Evolutionary conservation across 1,139 yeast genomes (phyloP).

Genomic region (Blastobotrys illinoisensis): DNA sequence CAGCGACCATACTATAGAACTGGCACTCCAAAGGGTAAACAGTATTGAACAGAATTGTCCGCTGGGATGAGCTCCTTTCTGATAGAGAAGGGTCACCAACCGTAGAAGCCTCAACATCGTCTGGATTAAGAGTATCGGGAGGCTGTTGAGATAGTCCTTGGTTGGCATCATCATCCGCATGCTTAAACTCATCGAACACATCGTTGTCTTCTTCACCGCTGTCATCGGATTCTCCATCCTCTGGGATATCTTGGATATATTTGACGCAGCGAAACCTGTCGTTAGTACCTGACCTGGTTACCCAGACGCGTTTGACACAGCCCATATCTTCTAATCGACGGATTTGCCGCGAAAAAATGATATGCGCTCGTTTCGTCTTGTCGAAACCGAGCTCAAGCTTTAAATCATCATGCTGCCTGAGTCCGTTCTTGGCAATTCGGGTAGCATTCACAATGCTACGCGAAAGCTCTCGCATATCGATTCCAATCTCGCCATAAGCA

Average conservation of each 20-base stretch:
- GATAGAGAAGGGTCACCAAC: neutral
- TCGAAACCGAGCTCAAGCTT: slow-evolving; percentile 56
- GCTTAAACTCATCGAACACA: slow-evolving; percentile 24
- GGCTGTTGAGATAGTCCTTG: slow-evolving; percentile 23
- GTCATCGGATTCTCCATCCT: slow-evolving; percentile 35
- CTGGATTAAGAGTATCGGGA: neutral
- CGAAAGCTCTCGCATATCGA: slow-evolving; percentile 38
- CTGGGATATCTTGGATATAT: slow-evolving; percentile 46
- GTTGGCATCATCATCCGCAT: slow-evolving; percentile 25
- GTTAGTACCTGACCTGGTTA: slow-evolving; percentile 46
- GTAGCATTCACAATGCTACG: slow-evolving; percentile 48
- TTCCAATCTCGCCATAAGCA: slow-evolving; percentile 19
- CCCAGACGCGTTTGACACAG: slow-evolving; percentile 52
- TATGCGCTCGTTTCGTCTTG: slow-evolving; percentile 39
- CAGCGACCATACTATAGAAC: slow-evolving; percentile 44
- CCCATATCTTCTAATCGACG: slow-evolving; percentile 48
- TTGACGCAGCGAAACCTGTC: slow-evolving; percentile 53
- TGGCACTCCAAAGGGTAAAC: slow-evolving; percentile 63
- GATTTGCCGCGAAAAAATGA: slow-evolving; percentile 49
- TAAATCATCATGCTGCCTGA: slow-evolving; percentile 63
- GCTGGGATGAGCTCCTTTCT: neutral
- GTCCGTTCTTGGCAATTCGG: slow-evolving; percentile 59
- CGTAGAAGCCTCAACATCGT: neutral
- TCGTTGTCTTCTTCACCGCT: slow-evolving; percentile 22
- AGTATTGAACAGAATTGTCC: slow-evolving; percentile 37